Conservation (phyloP, 257 asterid species). For the Lavandula angustifolia region DNA sequence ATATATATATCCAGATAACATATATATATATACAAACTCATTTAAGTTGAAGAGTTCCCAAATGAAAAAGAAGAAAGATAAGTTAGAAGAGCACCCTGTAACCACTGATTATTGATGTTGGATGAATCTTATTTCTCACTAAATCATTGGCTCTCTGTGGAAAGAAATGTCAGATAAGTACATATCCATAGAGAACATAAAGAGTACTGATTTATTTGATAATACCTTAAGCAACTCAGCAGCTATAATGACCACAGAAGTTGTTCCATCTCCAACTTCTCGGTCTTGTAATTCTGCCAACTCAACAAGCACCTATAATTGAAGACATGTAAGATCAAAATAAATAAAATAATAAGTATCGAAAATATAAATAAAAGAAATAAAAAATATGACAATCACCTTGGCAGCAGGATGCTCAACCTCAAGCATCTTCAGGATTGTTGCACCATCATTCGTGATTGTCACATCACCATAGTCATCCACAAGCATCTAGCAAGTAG, state of each 20-base stretch:
- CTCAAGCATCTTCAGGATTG: conserved; percentile 91
- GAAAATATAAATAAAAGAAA: background rate
- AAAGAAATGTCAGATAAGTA: conserved; percentile 33
- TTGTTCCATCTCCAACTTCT: conserved; percentile 99
- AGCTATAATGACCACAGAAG: conserved; percentile 93
- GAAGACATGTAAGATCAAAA: background rate
- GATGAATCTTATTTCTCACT: conserved; percentile 92
- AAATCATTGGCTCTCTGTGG: conserved; percentile 94
- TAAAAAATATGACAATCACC: conserved; percentile 42
- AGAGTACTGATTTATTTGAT: conserved; percentile 4
- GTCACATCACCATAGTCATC: conserved; percentile 98
- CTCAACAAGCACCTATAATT: conserved; percentile 87
- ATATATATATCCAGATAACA: background rate
- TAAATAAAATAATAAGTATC: background rate
- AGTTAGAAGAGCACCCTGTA: conserved; percentile 59
- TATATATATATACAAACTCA: background rate
- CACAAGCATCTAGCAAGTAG: conserved; percentile 79
- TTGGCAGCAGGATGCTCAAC: conserved; percentile 99
- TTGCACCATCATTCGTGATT: conserved; percentile 98
- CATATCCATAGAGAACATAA: background rate
- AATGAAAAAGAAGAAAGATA: background rate
- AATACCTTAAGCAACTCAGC: conserved; percentile 96
- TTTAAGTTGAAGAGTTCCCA: background rate
- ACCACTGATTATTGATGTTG: conserved; percentile 96
- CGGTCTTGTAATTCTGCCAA: conserved; percentile 98